phyloP scores from a whole-genome alignment of 768 basidiomycete species.

The Omphalotus guepiniiformis region DNA sequence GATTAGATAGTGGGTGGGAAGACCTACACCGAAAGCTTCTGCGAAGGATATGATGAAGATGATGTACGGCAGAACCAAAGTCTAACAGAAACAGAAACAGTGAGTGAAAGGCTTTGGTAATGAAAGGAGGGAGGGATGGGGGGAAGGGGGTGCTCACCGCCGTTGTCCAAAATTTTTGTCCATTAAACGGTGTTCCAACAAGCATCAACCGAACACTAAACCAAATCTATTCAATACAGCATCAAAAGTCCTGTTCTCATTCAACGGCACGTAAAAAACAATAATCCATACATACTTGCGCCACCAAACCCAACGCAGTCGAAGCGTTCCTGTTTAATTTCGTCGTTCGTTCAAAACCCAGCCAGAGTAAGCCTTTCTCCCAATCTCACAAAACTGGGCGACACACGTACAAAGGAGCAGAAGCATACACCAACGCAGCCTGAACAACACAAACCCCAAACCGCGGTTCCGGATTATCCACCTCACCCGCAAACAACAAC shows the following conservation, averaged over 20 bases:
- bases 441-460: constrained; percentile 24
- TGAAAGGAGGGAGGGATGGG: background rate
- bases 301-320: constrained; percentile 6
- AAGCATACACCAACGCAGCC: constrained; percentile 21
- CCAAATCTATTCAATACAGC: background rate
- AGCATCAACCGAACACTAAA: constrained; percentile 3
- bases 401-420: constrained; percentile 12
- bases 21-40: constrained; percentile 1
- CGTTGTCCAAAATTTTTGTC: constrained; percentile 1
- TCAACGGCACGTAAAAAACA: background rate
- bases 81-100: background rate
- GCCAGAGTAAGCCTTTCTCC: background rate
- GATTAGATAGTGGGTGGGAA: background rate
- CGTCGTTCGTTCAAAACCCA: background rate
- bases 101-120: background rate
- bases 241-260: background rate
- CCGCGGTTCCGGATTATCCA: constrained; percentile 9
- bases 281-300: constrained; percentile 3
- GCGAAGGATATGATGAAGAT: background rate
- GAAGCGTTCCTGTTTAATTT: constrained; percentile 1
- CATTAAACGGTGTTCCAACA: background rate
- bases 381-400: background rate
- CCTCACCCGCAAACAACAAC: constrained; percentile 20
- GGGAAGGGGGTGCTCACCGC: background rate
- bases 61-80: constrained; percentile 4